Conservation (phyloP, 1,284 basidiomycete species). For the Irpex sp. region DNA sequence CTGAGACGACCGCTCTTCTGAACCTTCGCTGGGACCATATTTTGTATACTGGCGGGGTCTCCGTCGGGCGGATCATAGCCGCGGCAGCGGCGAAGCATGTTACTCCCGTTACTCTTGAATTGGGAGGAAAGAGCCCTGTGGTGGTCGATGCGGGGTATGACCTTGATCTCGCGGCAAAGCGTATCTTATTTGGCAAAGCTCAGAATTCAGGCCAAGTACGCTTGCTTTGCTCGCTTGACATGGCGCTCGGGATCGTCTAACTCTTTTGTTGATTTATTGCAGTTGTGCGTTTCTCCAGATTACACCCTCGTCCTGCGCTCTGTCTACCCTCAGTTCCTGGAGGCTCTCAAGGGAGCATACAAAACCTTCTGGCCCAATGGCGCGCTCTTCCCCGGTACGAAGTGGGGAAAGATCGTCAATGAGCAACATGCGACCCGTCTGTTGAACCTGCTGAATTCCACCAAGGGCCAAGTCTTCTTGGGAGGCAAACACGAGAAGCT, state of each 20-base stretch:
- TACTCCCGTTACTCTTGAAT: conserved; percentile 77
- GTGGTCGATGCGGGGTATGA: conserved; percentile 68
- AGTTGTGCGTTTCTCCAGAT: conserved; percentile 61
- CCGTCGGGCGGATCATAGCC: conserved; percentile 73
- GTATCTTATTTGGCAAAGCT: conserved; percentile 76
- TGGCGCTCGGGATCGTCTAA: not conserved
- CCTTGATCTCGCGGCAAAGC: conserved; percentile 49
- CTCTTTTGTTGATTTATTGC: not conserved
- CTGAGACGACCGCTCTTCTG: conserved; percentile 58
- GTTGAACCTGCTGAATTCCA: conserved; percentile 40
- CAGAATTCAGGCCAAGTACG: conserved; percentile 71
- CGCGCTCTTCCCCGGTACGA: conserved; percentile 32
- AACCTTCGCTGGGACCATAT: conserved; percentile 82
- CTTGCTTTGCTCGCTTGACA: conserved; percentile 2
- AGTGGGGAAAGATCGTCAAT: conserved; percentile 42
- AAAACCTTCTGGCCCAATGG: conserved; percentile 32
- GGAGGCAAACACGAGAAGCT: conserved; percentile 37
- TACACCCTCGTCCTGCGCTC: conserved; percentile 52
- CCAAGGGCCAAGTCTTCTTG: conserved; percentile 51
- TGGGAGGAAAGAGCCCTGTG: conserved; percentile 82
- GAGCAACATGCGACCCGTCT: conserved; percentile 45
- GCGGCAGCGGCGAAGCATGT: conserved; percentile 78
- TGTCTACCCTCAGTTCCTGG: conserved; percentile 49
- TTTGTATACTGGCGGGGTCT: conserved; percentile 56
- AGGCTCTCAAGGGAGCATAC: conserved; percentile 37